Base-by-base conservation (phyloP, 805 yeast genomes). In the Cephaloascus fragrans region DNA sequence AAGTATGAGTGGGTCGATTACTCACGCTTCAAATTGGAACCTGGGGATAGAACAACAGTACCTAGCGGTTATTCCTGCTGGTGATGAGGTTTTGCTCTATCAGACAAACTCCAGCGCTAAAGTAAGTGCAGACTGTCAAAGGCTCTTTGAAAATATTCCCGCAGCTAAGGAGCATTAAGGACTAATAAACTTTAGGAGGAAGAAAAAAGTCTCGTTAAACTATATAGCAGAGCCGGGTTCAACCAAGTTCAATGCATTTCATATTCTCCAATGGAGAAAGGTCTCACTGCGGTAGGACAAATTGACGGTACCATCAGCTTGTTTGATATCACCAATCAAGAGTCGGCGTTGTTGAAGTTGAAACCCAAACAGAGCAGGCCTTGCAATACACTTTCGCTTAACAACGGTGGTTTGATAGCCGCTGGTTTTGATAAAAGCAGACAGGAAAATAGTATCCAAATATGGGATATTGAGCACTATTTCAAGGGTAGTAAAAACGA, bases 401-500 rank as follows among this genome's bases (percentile, higher is more conserved):
- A 77, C 51, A 62, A 69, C 19, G 63, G 67, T 23, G 83, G 83
- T 1, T 56, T 83, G 23, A 63, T 88, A 3, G 95, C 86, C 0
- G 75, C 81, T 29, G 95, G 94, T 1, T 71, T 80, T 41, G 96
- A 87, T 45, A 75, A 85, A 46, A 80, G 82, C 17, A 68, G 88
- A 39, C 84, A 76, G 45, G 94, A 84, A 48, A 74, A 77, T 42
- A 79, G 90, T 18, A 60, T 89, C 34, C 83, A 83, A 46, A 67
- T 89, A 3, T 89, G 93, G 89, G 87, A 86, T 52, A 65, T 84
- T 3, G 75, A 73, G 40, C 78, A 77, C 47, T 81, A 76, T 44
- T 62, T 75, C 1, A 57, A 65, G 36, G 56, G 56, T 34, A 62
- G 69, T 38, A 64, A 64, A 18, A 70, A 69, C 41, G 74, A 73